These are phyloP conservation scores for Ophiorrhiza pumila DNA, from an alignment of 257 asterid genomes.

Conservation along the genomic window DNA sequence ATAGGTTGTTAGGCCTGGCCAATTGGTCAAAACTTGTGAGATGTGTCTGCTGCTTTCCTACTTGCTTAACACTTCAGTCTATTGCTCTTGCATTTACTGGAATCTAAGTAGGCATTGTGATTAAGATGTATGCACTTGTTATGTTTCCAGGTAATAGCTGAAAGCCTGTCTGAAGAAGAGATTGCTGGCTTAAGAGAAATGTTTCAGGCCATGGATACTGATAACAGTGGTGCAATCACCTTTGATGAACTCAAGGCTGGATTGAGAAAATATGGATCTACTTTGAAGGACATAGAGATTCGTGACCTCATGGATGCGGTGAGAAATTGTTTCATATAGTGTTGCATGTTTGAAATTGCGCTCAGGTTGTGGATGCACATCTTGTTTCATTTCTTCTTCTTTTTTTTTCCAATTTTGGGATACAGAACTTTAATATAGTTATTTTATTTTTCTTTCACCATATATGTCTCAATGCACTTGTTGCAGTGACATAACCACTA, in stretches of 20 bases:
- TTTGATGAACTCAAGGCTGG: slow-evolving; percentile 95
- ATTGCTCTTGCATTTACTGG: background rate
- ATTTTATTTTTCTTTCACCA: too few relatives aligned
- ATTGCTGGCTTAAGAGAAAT: slow-evolving; percentile 89
- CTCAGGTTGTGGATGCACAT: slow-evolving; percentile 3
- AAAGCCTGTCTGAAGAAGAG: slow-evolving; percentile 93
- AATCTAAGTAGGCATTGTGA: background rate
- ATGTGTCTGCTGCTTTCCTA: background rate
- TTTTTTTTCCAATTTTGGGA: background rate
- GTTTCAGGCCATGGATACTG: slow-evolving; percentile 94
- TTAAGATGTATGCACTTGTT: slow-evolving; percentile 7
- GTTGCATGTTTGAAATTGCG: background rate
- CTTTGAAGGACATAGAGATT: slow-evolving; percentile 79
- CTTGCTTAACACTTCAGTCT: background rate
- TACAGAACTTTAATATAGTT: too few relatives aligned
- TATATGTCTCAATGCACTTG: background rate
- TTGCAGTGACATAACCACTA: background rate
- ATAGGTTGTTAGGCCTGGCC: background rate
- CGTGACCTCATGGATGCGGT: slow-evolving; percentile 97
- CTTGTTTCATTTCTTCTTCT: background rate
- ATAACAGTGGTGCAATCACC: slow-evolving; percentile 89
- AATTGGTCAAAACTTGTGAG: background rate
- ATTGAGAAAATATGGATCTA: slow-evolving; percentile 83
- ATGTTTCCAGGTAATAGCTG: slow-evolving; percentile 80
- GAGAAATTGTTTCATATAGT: slow-evolving; percentile 24